Evolutionary conservation across 129 eudicot genomes (phyloP).

Genomic region (Calendula officinalis): DNA sequence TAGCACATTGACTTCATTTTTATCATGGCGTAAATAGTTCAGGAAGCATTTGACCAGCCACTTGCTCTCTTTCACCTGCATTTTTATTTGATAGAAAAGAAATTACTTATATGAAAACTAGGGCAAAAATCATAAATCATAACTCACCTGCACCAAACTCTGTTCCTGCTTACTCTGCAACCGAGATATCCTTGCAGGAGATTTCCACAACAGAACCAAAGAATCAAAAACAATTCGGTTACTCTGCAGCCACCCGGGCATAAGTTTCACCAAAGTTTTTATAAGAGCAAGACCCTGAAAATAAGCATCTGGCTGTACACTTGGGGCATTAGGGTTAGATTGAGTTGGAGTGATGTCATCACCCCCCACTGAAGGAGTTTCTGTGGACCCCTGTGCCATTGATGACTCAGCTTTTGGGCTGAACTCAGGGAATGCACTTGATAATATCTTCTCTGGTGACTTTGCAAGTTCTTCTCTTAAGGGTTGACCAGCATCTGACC

Average conservation of each 20-base stretch:
- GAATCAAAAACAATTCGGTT: slow-evolving; percentile 80
- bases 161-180: slow-evolving; percentile 92
- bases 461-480: slow-evolving; percentile 97
- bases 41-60: slow-evolving; percentile 98
- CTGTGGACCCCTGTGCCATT: slow-evolving; percentile 48
- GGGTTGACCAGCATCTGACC: slow-evolving; percentile 98
- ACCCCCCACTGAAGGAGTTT: slow-evolving; percentile 38
- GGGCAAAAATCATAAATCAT: slow-evolving; percentile 8
- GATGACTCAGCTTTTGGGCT: slow-evolving; percentile 55
- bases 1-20: slow-evolving; percentile 82
- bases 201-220: slow-evolving; percentile 86
- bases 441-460: slow-evolving; percentile 88
- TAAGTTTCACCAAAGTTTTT: slow-evolving; percentile 84
- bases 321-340: slow-evolving; percentile 52
- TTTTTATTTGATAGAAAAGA: slow-evolving; percentile 11
- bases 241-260: slow-evolving; percentile 94
- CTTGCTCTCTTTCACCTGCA: slow-evolving; percentile 98
- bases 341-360: slow-evolving; percentile 56
- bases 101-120: slow-evolving; percentile 1
- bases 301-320: slow-evolving; percentile 66
- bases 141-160: slow-evolving; percentile 82
- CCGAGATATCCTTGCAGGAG: slow-evolving; percentile 79
- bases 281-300: slow-evolving; percentile 91
- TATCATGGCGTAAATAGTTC: slow-evolving; percentile 92
- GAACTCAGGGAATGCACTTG: slow-evolving; percentile 82